These are phyloP conservation scores for Anisodus acutangulus DNA, from an alignment of 257 asterid species.

Conservation along the genomic window DNA sequence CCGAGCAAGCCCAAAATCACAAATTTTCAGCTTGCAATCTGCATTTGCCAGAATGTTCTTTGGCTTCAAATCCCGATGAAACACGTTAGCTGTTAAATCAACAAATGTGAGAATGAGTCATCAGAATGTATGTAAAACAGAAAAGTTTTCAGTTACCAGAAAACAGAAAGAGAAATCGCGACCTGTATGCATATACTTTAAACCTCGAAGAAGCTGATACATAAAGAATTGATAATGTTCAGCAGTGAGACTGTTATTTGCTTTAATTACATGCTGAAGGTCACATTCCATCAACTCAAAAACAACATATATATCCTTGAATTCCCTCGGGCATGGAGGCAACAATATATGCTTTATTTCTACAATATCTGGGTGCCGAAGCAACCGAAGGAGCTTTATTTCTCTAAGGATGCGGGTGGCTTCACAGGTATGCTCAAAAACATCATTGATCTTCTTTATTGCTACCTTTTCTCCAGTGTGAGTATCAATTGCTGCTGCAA, in stretches of 20 bases:
- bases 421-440: constrained; percentile 94
- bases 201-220: constrained; percentile 95
- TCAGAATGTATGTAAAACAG: background rate
- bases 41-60: constrained; percentile 98
- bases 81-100: constrained; percentile 77
- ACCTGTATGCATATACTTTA: constrained; percentile 94
- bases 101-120: constrained; percentile 26
- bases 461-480: constrained; percentile 98
- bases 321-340: constrained; percentile 95
- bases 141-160: background rate
- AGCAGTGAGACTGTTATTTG: constrained; percentile 89
- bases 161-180: constrained; percentile 24
- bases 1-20: constrained; percentile 99
- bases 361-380: constrained; percentile 92
- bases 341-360: constrained; percentile 93
- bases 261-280: constrained; percentile 89
- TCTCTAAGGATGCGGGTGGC: constrained; percentile 96
- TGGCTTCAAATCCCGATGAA: constrained; percentile 93
- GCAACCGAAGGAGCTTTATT: constrained; percentile 89
- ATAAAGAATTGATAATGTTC: constrained; percentile 96
- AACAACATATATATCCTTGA: constrained; percentile 92
- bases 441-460: constrained; percentile 82
- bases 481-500: constrained; percentile 94
- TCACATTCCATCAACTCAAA: constrained; percentile 99
- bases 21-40: constrained; percentile 94